Evolutionary conservation across 2,329 filamentous ascomycete genomes (phyloP).

Genomic region (Aspergillus pseudoterreus): DNA sequence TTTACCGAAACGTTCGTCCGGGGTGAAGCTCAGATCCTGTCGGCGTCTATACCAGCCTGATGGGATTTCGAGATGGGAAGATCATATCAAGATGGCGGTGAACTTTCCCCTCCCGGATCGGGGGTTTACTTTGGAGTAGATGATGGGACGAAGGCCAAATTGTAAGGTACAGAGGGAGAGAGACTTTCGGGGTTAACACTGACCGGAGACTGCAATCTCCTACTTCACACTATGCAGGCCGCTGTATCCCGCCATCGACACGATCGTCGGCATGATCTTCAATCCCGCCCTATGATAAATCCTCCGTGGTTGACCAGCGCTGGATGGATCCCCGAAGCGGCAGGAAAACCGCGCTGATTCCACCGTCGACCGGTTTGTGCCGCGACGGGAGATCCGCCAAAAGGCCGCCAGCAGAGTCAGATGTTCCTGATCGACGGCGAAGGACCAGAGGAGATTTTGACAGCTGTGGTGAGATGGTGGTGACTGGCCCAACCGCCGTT

Average conservation of each 20-base stretch:
- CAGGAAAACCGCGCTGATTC: no score
- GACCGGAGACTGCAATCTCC: background rate
- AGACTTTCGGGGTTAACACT: background rate
- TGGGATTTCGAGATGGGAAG: background rate
- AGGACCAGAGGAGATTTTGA: slow-evolving; percentile 5
- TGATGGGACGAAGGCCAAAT: background rate
- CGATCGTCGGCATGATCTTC: slow-evolving; percentile 1
- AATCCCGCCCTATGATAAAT: background rate
- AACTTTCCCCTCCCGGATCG: background rate
- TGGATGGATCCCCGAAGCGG: no score
- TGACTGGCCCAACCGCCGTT: background rate
- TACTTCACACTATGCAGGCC: background rate
- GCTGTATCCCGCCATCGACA: background rate
- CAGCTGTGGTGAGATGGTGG: slow-evolving; percentile 2
- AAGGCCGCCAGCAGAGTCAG: slow-evolving; percentile 7
- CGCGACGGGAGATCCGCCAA: background rate
- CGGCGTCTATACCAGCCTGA: background rate
- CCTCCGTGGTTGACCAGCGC: no score
- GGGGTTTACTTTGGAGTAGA: background rate
- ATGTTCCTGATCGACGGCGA: slow-evolving; percentile 12
- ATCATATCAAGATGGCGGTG: background rate
- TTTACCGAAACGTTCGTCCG: slow-evolving; percentile 18
- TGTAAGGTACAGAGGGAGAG: no score
- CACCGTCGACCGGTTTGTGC: background rate
- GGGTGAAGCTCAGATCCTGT: background rate